phyloP scores from a whole-genome alignment of 495 filamentous ascomycete species.

The Penicillium cinerascens region DNA sequence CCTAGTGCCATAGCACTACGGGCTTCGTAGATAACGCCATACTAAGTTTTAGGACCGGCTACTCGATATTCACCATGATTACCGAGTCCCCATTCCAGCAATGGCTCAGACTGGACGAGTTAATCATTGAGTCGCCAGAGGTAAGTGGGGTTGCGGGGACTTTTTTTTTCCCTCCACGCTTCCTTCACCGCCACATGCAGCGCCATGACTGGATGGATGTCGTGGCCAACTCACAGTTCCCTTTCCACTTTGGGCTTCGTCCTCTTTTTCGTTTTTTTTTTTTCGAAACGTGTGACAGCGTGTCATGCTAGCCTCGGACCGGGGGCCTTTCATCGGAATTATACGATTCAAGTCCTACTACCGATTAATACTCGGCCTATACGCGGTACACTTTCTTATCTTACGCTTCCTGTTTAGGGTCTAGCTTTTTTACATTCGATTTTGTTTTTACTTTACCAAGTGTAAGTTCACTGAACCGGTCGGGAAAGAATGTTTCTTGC shows the following conservation, averaged over 20 bases:
- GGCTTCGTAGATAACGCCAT: neutral
- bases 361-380: neutral
- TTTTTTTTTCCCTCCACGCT: conserved; percentile 23
- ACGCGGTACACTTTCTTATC: neutral
- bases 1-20: neutral
- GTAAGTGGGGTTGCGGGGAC: conserved; percentile 42
- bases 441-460: neutral
- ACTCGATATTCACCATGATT: neutral
- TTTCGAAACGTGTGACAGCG: neutral
- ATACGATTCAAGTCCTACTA: neutral
- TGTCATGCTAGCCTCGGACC: neutral
- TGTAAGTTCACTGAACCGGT: neutral
- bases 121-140: conserved; percentile 5
- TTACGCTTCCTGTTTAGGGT: neutral
- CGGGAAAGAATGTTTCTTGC: neutral
- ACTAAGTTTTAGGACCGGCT: neutral
- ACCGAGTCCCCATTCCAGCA: neutral
- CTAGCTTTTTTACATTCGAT: neutral
- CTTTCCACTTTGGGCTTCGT: conserved; percentile 23
- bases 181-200: conserved; percentile 45
- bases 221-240: conserved; percentile 26
- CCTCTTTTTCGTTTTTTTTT: conserved; percentile 1
- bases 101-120: neutral
- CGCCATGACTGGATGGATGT: conserved; percentile 24
- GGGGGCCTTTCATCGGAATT: neutral